These are phyloP conservation scores for Stenogyne calaminthoides DNA, from an alignment of 305 asterid species.

Conservation along the genomic window DNA sequence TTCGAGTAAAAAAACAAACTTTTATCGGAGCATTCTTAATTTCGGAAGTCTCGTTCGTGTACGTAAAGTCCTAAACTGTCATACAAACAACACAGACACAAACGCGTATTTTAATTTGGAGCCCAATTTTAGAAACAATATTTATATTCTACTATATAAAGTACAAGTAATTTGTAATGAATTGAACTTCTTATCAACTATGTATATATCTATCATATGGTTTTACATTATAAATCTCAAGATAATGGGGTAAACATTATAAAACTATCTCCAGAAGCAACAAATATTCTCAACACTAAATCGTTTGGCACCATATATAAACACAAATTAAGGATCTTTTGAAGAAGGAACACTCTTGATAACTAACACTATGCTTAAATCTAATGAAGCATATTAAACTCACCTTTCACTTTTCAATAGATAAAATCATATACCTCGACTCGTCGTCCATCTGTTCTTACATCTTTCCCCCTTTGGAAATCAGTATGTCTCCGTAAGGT, in stretches of 20 bases:
- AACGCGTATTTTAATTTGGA: neutral
- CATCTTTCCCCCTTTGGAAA: conserved; percentile 78
- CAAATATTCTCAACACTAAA: conserved; percentile 1
- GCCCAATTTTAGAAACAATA: neutral
- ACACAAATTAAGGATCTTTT: conserved; percentile 9
- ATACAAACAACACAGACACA: neutral
- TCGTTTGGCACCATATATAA: neutral
- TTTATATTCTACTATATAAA: neutral
- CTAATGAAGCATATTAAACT: conserved; percentile 20
- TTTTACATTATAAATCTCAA: conserved; percentile 3
- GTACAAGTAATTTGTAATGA: too few species aligned
- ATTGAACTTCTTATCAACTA: neutral
- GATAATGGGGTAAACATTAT: neutral
- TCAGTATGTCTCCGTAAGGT: conserved; percentile 69
- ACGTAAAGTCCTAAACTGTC: neutral
- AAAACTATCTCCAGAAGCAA: conserved; percentile 3
- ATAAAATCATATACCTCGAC: conserved; percentile 4
- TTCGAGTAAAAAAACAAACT: too few species aligned
- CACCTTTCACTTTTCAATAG: conserved; percentile 14
- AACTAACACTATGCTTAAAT: conserved; percentile 15
- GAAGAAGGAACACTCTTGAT: neutral
- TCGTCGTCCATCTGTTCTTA: conserved; percentile 31
- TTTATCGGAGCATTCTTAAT: neutral
- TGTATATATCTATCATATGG: neutral
- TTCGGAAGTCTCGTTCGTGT: neutral